Conservation (phyloP, 2,329 filamentous ascomycete species). For the Pestalotiopsis sp. region DNA sequence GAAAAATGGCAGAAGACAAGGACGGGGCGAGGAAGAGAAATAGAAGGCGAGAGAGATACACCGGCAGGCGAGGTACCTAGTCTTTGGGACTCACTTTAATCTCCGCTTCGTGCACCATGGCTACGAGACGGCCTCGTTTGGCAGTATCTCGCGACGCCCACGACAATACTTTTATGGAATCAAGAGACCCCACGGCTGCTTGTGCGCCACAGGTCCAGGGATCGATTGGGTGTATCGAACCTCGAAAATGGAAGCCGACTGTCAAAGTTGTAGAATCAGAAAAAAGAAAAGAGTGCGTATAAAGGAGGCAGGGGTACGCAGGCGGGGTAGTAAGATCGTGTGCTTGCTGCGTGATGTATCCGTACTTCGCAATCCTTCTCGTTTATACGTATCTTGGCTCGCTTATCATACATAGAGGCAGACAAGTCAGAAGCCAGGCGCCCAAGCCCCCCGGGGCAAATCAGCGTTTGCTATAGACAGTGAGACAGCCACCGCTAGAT, state of each 20-base stretch:
- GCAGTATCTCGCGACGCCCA: not conserved
- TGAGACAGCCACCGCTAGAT: too few species aligned
- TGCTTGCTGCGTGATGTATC: not conserved
- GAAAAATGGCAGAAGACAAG: not conserved
- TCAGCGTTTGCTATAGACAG: too few species aligned
- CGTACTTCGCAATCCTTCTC: not conserved
- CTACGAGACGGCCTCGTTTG: too few species aligned
- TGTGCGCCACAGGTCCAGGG: not conserved
- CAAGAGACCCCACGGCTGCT: too few species aligned
- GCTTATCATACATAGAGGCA: not conserved
- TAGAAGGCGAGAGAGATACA: too few species aligned
- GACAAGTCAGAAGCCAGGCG: not conserved
- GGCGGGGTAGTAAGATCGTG: not conserved
- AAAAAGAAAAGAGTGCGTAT: not conserved
- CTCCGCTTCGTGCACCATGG: not conserved
- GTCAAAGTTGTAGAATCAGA: not conserved
- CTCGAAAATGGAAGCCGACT: not conserved
- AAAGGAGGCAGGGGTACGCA: not conserved
- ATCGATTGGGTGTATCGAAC: not conserved
- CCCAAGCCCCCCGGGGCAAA: not conserved
- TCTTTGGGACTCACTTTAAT: not conserved
- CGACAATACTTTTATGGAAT: not conserved
- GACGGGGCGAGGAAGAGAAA: too few species aligned
- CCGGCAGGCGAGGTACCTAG: not conserved
- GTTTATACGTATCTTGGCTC: not conserved